Conservation (phyloP, 1,284 basidiomycete species). For the Irpex sp. region DNA sequence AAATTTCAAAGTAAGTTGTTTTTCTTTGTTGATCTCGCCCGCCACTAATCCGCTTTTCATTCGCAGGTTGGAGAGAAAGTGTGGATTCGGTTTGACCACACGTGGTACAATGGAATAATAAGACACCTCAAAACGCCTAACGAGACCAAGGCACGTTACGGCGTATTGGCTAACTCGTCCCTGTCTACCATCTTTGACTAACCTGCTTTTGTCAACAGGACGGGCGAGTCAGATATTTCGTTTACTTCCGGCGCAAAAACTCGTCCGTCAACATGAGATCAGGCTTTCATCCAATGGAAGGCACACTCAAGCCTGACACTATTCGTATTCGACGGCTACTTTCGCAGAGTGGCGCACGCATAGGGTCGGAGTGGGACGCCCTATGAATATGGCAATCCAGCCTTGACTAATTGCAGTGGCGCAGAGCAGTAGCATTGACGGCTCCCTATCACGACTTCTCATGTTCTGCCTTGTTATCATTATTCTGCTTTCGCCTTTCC, state of each 20-base stretch:
- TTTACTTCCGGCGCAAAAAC: conserved; percentile 18
- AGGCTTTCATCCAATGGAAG: conserved; percentile 67
- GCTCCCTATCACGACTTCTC: not conserved
- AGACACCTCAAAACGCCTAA: conserved; percentile 4
- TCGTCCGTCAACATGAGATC: conserved; percentile 52
- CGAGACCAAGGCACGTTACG: conserved; percentile 7
- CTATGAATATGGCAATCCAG: not conserved
- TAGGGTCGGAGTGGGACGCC: conserved; percentile 15
- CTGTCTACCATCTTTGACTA: not conserved
- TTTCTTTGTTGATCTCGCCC: not conserved
- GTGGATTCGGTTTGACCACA: conserved; percentile 8
- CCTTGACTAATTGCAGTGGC: not conserved
- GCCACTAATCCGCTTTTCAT: not conserved
- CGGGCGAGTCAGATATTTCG: conserved; percentile 10
- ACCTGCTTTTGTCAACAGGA: not conserved
- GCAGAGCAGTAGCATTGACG: not conserved
- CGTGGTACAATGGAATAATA: conserved; percentile 14
- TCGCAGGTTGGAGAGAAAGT: conserved; percentile 13
- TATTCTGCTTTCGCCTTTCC: not conserved
- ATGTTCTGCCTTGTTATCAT: not conserved
- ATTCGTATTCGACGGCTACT: conserved; percentile 48
- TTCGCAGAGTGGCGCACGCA: conserved; percentile 49
- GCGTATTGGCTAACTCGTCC: not conserved
- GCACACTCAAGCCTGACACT: conserved; percentile 70
- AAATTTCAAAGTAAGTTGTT: not conserved